These are phyloP conservation scores for Colletotrichum incanum DNA, from an alignment of 2,329 filamentous ascomycete genomes.

Conservation along the genomic window DNA sequence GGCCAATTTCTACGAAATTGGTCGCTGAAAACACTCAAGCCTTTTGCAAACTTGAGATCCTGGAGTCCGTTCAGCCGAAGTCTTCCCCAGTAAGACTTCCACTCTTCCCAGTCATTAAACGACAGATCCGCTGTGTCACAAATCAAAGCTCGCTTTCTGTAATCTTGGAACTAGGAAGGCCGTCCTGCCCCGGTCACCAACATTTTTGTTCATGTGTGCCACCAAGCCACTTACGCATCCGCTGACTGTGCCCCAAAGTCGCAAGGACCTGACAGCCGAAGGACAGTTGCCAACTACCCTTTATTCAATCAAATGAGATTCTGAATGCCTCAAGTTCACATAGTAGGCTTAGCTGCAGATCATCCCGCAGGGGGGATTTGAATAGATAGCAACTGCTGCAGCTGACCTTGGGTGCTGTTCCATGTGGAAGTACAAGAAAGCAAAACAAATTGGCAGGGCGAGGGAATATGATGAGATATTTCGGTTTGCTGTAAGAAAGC, in stretches of 20 bases:
- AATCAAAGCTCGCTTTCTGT: background rate
- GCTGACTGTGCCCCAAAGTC: background rate
- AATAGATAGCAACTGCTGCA: slow-evolving; percentile 3
- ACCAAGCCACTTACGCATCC: background rate
- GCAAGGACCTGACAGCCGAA: background rate
- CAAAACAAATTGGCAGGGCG: background rate
- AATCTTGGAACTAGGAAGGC: background rate
- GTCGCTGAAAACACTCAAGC: too few species aligned
- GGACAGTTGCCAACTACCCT: background rate
- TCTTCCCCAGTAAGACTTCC: too few species aligned
- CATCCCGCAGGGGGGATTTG: slow-evolving; percentile 1
- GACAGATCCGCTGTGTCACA: background rate
- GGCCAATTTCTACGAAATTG: too few species aligned
- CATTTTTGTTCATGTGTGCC: background rate
- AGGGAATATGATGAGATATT: background rate
- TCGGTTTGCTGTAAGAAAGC: background rate
- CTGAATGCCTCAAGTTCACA: background rate
- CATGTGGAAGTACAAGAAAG: slow-evolving; percentile 14
- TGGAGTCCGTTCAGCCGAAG: too few species aligned
- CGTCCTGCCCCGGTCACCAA: background rate
- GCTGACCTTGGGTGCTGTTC: slow-evolving; percentile 6
- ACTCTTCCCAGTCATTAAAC: too few species aligned
- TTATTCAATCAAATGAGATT: background rate
- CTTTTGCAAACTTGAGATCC: too few species aligned
- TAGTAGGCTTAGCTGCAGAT: background rate